Conservation (phyloP, 2,329 filamentous ascomycete genomes). For the Monosporascus sp. region DNA sequence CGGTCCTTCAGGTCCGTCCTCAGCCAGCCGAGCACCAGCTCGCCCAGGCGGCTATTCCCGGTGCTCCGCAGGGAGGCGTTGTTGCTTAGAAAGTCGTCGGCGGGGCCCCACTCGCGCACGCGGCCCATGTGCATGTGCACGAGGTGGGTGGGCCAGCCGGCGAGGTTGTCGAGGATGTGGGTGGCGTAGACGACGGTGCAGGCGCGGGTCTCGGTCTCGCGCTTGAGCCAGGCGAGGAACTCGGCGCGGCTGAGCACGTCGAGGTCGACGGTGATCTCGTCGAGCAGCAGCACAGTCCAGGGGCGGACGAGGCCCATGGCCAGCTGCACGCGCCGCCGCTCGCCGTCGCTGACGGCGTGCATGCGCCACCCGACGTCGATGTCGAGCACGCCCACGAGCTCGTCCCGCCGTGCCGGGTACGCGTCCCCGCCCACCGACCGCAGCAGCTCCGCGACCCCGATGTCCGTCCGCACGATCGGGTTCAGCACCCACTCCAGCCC, state of each 20-base stretch:
- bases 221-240: slow-evolving; percentile 81
- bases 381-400: slow-evolving; percentile 82
- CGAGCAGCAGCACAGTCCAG: slow-evolving; percentile 85
- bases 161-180: slow-evolving; percentile 92
- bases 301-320: slow-evolving; percentile 92
- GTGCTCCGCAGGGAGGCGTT: slow-evolving; percentile 35
- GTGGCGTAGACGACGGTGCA: slow-evolving; percentile 98
- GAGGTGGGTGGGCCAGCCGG: slow-evolving; percentile 89
- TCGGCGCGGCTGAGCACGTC: slow-evolving; percentile 80
- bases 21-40: slow-evolving; percentile 85
- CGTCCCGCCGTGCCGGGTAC: slow-evolving; percentile 76
- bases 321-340: slow-evolving; percentile 84
- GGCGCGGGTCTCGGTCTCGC: slow-evolving; percentile 73
- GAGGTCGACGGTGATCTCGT: slow-evolving; percentile 96
- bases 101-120: slow-evolving; percentile 79
- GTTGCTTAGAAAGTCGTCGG: slow-evolving; percentile 61
- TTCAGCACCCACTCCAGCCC: slow-evolving; percentile 98
- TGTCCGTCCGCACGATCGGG: slow-evolving; percentile 91
- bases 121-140: slow-evolving; percentile 91
- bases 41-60: slow-evolving; percentile 80
- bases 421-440: slow-evolving; percentile 79
- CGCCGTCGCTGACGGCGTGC: slow-evolving; percentile 92
- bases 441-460: slow-evolving; percentile 82
- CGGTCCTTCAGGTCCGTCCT: slow-evolving; percentile 71
- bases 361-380: slow-evolving; percentile 91